Base-by-base conservation (phyloP, 768 basidiomycete genomes). In the Daedalea quercina region DNA sequence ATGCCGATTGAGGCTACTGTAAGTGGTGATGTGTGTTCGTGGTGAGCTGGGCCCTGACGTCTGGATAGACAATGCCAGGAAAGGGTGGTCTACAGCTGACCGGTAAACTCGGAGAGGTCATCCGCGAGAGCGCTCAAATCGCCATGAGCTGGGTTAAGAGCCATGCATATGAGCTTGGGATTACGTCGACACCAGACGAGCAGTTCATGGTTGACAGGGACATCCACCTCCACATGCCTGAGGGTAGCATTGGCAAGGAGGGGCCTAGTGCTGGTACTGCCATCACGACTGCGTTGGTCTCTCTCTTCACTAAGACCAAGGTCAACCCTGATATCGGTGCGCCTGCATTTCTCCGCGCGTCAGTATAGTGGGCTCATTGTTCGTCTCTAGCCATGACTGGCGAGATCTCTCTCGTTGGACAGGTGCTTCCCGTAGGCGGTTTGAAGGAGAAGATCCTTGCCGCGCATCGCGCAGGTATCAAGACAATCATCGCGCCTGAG, bases 1-100 rank as follows among this genome's bases (percentile, higher is more conserved):
- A 95, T 98, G 93, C 94, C 94, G 19, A 84, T 99, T 25, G 96
- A 99, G 71, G 92, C 89, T 35, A 87, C 87, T 62, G 94, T 94
- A 55, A 61, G 84, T 76, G 17, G 26, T 48, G 24, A 17, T 25
- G n/a, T 41, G 19, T 34, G 25, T 20, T 47, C 24, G n/a, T n/a
- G n/a, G n/a, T 47, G 20, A 22, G 25, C 19, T 9, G 4, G 3
- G 22, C 15, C 7, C 17, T 42, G 41, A n/a, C 41, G 41, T 4
- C 17, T 8, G 15, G 17, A 40, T 17, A 94, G 92, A 84, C 84
- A 47, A 98, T 96, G 93, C 94, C 95, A 23, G 96, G 96, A 2
- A 95, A 95, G 66, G 95, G 95, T 12, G 78, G 77, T 15, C 75
- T 99, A 1, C 93, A 94, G 60, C 72, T 98, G 8, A 98, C 96